Conservation (phyloP, 345 rosid genomes). For the Clarkia xantiana region DNA sequence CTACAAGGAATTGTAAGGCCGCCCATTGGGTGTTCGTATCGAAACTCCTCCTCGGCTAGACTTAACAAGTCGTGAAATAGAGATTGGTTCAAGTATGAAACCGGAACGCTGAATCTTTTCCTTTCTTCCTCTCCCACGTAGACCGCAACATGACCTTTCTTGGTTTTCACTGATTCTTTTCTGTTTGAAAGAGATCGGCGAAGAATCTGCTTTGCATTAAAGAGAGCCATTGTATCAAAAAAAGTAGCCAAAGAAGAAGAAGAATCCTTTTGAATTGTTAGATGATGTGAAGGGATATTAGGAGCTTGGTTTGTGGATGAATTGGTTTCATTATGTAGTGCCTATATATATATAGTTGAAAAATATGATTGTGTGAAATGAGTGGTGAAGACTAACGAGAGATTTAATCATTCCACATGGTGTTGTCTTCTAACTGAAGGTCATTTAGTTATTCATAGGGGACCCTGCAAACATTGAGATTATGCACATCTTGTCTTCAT, state of each 20-base stretch:
- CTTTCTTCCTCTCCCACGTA: conserved; percentile 24
- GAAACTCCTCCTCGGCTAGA: conserved; percentile 24
- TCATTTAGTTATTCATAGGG: too few species aligned
- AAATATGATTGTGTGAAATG: too few species aligned
- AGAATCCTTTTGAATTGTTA: not conserved
- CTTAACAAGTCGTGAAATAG: conserved; percentile 19
- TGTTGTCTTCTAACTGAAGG: too few species aligned
- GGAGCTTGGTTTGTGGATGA: not conserved
- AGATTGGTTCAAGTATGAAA: conserved; percentile 18
- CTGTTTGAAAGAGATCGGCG: not conserved
- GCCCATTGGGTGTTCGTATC: conserved; percentile 28
- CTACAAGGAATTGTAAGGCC: conserved; percentile 28
- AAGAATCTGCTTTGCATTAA: conserved; percentile 7
- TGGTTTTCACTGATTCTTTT: conserved; percentile 3
- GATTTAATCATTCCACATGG: too few species aligned
- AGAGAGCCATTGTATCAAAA: not conserved
- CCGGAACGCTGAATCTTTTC: conserved; percentile 24
- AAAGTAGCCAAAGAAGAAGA: not conserved
- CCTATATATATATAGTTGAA: too few species aligned
- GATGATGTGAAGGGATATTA: too few species aligned
- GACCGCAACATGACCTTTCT: conserved; percentile 21
- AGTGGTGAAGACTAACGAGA: too few species aligned
- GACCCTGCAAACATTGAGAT: too few species aligned
- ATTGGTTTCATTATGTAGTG: not conserved
- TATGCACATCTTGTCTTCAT: too few species aligned